phyloP scores from a whole-genome alignment of 1,284 basidiomycete genomes.

The Cutaneotrichosporon dermatis region DNA sequence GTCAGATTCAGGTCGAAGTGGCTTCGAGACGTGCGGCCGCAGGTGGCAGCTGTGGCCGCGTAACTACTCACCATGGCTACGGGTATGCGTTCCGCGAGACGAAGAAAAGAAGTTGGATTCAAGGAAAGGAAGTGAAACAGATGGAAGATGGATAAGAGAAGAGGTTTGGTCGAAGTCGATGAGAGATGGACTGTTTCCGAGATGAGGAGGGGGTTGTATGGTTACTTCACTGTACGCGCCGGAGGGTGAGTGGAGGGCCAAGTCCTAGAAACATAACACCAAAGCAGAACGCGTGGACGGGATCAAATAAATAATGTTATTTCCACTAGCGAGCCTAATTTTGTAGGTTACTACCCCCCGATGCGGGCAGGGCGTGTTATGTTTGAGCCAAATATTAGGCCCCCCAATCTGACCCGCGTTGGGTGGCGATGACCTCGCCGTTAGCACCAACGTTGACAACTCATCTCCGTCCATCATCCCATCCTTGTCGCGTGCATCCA shows the following conservation, averaged over 20 bases:
- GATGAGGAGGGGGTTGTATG: neutral
- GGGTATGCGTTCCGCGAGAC: neutral
- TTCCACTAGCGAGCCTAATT: no score
- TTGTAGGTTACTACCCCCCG: no score
- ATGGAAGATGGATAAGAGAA: neutral
- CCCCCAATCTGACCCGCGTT: no score
- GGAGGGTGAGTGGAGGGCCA: neutral
- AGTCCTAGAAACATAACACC: neutral
- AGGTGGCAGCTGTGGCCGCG: no score
- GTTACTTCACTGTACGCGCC: no score
- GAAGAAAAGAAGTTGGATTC: neutral
- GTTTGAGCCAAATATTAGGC: no score
- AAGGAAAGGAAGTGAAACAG: neutral
- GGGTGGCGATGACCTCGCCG: no score
- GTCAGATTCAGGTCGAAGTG: neutral
- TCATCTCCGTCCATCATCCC: neutral
- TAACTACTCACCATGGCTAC: conserved; percentile 7
- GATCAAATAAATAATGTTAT: neutral
- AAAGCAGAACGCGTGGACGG: neutral
- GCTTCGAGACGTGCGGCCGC: no score
- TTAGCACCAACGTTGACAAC: neutral
- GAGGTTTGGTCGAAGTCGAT: neutral
- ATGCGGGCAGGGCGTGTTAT: no score
- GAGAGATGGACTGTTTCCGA: neutral
- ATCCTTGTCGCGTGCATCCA: neutral